Evolutionary conservation across 2,329 filamentous ascomycete genomes (phyloP), one percentile per base, ranked within the genome.

Genomic region (Rhinocladiella mackenziei): DNA sequence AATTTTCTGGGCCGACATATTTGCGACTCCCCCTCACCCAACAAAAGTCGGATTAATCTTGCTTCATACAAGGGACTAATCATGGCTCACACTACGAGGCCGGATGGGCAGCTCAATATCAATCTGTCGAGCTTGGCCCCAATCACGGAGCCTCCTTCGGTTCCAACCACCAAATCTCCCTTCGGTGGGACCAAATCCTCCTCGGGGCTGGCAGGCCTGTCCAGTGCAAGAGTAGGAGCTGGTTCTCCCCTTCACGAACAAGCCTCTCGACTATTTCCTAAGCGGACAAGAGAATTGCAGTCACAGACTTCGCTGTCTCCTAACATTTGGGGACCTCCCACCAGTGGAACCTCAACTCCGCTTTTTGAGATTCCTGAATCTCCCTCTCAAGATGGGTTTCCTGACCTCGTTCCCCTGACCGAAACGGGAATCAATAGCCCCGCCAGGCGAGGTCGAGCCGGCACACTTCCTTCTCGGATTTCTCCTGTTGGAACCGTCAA

Each of bases 321-420:
- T 78, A 65, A 83, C 61, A 83, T 84, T 31, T 97, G 92, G 92
- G 89, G 92, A 8, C 91, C 92, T 55, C 91, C 92, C 36, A 95
- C 91, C 43, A 96, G 91, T 65, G 92, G 91, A 55, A 91, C 95
- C 66, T 96, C 91, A 14, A 96, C 91, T 30, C 92, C 92, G 57
- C 78, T 98, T 39, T 87, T 92, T 61, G 92, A 97, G 71, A 97
- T 98, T 50, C 89, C 91, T 53, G 92, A 98, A 69, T 96, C 91
- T 25, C 92, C 92, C 22, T 92, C 86, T 55, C 78, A 76, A 56
- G 91, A 96, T 70, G 91, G 86, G 56, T 97, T 97, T 59, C 89
- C 92, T 46, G 89, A 95, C 65, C 88, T 95, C 63, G 78, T 84
- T 57, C 75, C 86, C 30, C 77, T 84, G 30, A 76, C 83, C 6